Evolutionary conservation across 2,329 filamentous ascomycete genomes (phyloP).

Genomic region (Iodosphaeria phyllophila): DNA sequence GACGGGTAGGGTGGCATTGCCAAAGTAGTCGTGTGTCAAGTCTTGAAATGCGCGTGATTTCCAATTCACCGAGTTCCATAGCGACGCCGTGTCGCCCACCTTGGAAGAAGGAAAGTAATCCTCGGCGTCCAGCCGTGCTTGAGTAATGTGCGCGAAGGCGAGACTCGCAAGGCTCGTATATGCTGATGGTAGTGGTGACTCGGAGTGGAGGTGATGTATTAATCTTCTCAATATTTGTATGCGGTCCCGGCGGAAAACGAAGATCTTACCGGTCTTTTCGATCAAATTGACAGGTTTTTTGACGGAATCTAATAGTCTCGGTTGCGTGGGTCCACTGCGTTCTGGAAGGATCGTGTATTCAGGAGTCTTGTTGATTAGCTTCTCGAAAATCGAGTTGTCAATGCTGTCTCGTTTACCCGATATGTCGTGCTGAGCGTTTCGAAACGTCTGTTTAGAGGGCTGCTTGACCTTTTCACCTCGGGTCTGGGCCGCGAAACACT

Average conservation of each 20-base stretch:
- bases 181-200: slow-evolving; percentile 16
- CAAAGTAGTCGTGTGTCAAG: slow-evolving; percentile 17
- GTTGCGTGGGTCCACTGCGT: slow-evolving; percentile 18
- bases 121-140: slow-evolving; percentile 12
- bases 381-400: slow-evolving; percentile 7
- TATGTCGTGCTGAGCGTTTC: slow-evolving; percentile 3
- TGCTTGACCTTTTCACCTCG: slow-evolving; percentile 8
- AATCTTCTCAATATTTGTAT: slow-evolving; percentile 14
- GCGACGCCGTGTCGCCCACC: slow-evolving; percentile 5
- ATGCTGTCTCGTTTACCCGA: no score
- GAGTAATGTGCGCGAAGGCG: slow-evolving; percentile 20
- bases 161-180: slow-evolving; percentile 21
- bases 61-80: slow-evolving; percentile 25
- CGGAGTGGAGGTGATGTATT: slow-evolving; percentile 6
- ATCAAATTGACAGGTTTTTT: slow-evolving; percentile 12
- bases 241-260: slow-evolving; percentile 17
- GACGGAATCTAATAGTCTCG: slow-evolving; percentile 8
- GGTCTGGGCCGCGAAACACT: slow-evolving; percentile 18
- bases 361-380: slow-evolving; percentile 15
- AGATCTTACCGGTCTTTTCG: slow-evolving; percentile 20
- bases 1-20: slow-evolving; percentile 22
- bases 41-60: slow-evolving; percentile 15
- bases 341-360: slow-evolving; percentile 17
- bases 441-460: slow-evolving; percentile 12
- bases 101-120: slow-evolving; percentile 6